These are phyloP conservation scores for Entomortierella chlamydospora DNA, from an alignment of 192 early-diverging fungal species.

Conservation along the genomic window DNA sequence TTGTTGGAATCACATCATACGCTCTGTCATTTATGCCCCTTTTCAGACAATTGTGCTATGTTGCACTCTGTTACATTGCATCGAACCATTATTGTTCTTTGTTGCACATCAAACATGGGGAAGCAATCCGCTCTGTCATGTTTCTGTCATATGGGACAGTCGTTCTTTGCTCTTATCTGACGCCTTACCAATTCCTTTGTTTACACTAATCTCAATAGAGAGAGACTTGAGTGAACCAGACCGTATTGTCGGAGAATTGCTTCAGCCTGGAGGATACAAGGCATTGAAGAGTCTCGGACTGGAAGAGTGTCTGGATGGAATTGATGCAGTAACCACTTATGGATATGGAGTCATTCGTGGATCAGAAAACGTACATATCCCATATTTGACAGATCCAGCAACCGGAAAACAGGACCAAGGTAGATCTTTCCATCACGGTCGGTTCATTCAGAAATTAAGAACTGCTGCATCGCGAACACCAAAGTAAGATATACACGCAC, in stretches of 20 bases:
- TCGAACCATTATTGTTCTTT: no score
- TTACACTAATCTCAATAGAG: constrained; percentile 61
- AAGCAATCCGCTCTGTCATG: no score
- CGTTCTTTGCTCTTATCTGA: no score
- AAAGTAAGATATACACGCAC: constrained; percentile 58
- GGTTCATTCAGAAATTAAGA: constrained; percentile 89
- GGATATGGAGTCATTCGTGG: constrained; percentile 89
- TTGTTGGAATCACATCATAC: no score
- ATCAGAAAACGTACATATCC: constrained; percentile 72
- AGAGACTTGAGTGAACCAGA: constrained; percentile 94
- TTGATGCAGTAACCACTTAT: constrained; percentile 84
- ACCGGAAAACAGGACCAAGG: constrained; percentile 69
- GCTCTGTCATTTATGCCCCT: no score
- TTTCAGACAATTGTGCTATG: no score
- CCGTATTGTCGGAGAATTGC: constrained; percentile 96
- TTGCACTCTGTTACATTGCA: no score
- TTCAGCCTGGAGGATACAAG: constrained; percentile 94
- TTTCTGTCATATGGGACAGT: no score
- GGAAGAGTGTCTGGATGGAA: constrained; percentile 81
- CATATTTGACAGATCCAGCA: constrained; percentile 71
- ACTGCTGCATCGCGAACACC: constrained; percentile 65
- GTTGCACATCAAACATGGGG: no score
- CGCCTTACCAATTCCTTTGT: constrained; percentile 5
- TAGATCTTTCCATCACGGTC: constrained; percentile 93
- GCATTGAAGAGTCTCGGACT: constrained; percentile 85